Conservation (phyloP, 2,329 filamentous ascomycete species). For the Colletotrichum sp. region DNA sequence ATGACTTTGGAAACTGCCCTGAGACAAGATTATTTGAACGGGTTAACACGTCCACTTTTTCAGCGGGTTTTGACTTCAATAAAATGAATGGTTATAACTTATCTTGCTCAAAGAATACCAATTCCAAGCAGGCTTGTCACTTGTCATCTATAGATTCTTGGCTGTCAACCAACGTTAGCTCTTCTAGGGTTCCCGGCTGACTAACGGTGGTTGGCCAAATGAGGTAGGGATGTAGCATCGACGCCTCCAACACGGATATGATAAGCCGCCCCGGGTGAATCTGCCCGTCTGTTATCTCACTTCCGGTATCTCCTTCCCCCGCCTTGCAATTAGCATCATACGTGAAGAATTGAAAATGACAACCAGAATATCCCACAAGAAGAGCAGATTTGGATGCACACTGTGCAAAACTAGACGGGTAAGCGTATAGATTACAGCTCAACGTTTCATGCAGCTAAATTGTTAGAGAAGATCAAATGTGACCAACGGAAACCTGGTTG, state of each 20-base stretch:
- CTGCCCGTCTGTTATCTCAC: background rate
- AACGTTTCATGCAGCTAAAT: background rate
- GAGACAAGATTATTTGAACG: too few species aligned
- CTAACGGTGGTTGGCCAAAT: background rate
- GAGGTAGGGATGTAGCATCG: background rate
- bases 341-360: background rate
- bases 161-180: background rate
- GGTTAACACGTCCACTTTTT: background rate
- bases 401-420: background rate
- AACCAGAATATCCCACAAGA: background rate
- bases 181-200: background rate
- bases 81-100: too few species aligned
- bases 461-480: background rate
- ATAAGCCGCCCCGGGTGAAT: background rate
- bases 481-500: background rate
- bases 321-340: background rate
- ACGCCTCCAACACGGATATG: background rate
- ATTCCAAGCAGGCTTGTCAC: background rate
- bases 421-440: background rate
- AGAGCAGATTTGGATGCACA: background rate
- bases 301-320: background rate
- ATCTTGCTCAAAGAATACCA: background rate
- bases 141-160: background rate
- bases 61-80: too few species aligned
- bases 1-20: background rate